Evolutionary conservation across 768 basidiomycete genomes (phyloP).

Genomic region (Collybia sp.): DNA sequence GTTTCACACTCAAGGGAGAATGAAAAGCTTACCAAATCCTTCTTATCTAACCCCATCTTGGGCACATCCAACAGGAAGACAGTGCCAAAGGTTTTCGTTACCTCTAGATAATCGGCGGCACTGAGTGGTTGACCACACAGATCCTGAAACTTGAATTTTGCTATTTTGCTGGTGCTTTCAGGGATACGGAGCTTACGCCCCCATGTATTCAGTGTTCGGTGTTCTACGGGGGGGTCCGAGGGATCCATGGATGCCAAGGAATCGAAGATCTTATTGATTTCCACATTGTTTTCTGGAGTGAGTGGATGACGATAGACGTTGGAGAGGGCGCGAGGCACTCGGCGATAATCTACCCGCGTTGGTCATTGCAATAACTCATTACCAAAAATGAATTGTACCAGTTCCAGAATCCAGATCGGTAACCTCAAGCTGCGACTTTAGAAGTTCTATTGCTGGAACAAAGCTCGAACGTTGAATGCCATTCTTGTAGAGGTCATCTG

Average conservation of each 20-base stretch:
- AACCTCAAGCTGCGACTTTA: slow-evolving; percentile 83
- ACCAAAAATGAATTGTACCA: slow-evolving; percentile 39
- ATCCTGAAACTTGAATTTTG: slow-evolving; percentile 81
- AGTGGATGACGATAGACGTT: slow-evolving; percentile 91
- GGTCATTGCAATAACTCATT: not conserved
- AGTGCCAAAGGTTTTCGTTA: slow-evolving; percentile 83
- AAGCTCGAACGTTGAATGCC: slow-evolving; percentile 96
- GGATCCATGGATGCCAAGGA: slow-evolving; percentile 55
- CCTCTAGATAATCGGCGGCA: slow-evolving; percentile 94
- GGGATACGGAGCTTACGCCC: slow-evolving; percentile 80
- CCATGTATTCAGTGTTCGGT: slow-evolving; percentile 81
- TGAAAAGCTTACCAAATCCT: slow-evolving; percentile 65
- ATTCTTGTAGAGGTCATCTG: slow-evolving; percentile 97
- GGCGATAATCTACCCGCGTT: slow-evolving; percentile 76
- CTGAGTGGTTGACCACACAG: slow-evolving; percentile 87
- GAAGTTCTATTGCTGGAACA: slow-evolving; percentile 88
- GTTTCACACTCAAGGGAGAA: slow-evolving; percentile 1
- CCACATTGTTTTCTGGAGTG: slow-evolving; percentile 53
- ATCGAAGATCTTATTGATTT: slow-evolving; percentile 82
- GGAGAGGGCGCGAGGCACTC: slow-evolving; percentile 87
- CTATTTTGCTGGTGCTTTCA: slow-evolving; percentile 73
- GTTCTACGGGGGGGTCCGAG: slow-evolving; percentile 49
- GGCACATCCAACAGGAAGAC: slow-evolving; percentile 86
- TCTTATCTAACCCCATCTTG: slow-evolving; percentile 80
- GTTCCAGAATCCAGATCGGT: slow-evolving; percentile 95